These are phyloP conservation scores for Leishmania braziliensis DNA, from an alignment of 208 protist species.

Conservation along the genomic window DNA sequence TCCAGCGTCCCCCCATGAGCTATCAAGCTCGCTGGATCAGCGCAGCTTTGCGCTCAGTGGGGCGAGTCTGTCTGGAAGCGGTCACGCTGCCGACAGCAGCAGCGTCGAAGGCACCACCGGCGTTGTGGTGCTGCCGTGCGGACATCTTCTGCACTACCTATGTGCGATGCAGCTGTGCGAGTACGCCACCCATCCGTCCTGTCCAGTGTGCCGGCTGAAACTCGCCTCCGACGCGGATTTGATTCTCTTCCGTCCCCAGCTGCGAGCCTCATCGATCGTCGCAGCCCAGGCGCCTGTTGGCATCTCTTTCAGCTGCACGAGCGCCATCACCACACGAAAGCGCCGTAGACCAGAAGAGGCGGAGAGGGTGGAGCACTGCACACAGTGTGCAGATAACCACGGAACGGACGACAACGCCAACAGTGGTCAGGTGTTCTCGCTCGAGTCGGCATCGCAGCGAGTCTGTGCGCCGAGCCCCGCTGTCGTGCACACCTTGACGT, in stretches of 20 bases:
- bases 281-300: not conserved
- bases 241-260: conserved; percentile 50
- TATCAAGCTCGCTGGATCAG: not conserved
- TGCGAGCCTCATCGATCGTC: conserved; percentile 17
- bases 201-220: conserved; percentile 72
- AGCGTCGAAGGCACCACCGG: conserved; percentile 21
- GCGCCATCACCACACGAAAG: not conserved
- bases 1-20: conserved; percentile 1
- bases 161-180: conserved; percentile 77
- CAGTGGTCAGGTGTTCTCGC: conserved; percentile 5
- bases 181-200: conserved; percentile 39
- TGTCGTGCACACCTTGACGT: not conserved
- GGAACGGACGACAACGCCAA: conserved; percentile 3
- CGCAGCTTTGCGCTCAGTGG: not conserved
- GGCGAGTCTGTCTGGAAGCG: not conserved
- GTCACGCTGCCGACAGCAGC: not conserved
- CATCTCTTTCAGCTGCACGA: not conserved
- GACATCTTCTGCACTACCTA: conserved; percentile 75
- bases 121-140: conserved; percentile 54
- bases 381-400: not conserved
- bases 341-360: not conserved
- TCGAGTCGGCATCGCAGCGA: not conserved
- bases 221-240: conserved; percentile 35
- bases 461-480: not conserved
- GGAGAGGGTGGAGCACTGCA: not conserved